Conservation (phyloP, 352 stramenopile species). For the Globisporangium abappressorium region DNA sequence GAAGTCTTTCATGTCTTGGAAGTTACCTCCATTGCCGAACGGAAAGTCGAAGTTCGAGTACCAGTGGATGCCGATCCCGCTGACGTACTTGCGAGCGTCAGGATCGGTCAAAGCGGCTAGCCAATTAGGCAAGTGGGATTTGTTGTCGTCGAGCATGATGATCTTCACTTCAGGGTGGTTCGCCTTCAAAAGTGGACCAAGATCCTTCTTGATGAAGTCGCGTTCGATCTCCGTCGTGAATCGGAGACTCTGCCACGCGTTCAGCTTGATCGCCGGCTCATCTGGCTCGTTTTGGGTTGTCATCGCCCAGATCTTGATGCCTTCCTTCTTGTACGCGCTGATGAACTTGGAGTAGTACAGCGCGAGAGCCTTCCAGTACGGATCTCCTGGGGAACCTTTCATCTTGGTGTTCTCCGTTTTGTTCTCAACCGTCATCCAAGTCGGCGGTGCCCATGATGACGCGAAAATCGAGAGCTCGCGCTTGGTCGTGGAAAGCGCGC, state of each 20-base stretch:
- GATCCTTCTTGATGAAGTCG: slow-evolving; percentile 78
- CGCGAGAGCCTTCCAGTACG: slow-evolving; percentile 72
- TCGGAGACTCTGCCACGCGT: slow-evolving; percentile 63
- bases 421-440: slow-evolving; percentile 85
- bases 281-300: slow-evolving; percentile 89
- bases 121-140: slow-evolving; percentile 45
- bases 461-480: slow-evolving; percentile 65
- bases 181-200: slow-evolving; percentile 61
- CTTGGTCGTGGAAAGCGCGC: slow-evolving; percentile 37
- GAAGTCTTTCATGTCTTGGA: slow-evolving; percentile 48
- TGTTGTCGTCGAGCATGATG: slow-evolving; percentile 85
- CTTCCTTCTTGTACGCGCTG: slow-evolving; percentile 70
- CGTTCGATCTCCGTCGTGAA: slow-evolving; percentile 43
- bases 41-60: slow-evolving; percentile 68
- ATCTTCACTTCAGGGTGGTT: slow-evolving; percentile 82
- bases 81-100: slow-evolving; percentile 69
- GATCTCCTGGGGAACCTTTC: slow-evolving; percentile 52
- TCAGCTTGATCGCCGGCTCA: slow-evolving; percentile 34
- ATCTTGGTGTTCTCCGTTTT: slow-evolving; percentile 51
- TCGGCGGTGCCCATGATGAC: slow-evolving; percentile 83
- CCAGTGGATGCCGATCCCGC: slow-evolving; percentile 86
- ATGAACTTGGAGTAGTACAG: slow-evolving; percentile 89
- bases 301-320: slow-evolving; percentile 78
- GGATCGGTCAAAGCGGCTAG: slow-evolving; percentile 38
- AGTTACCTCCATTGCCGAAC: slow-evolving; percentile 36